Base-by-base conservation (phyloP, 768 basidiomycete genomes). In the Steccherinum ochraceum region DNA sequence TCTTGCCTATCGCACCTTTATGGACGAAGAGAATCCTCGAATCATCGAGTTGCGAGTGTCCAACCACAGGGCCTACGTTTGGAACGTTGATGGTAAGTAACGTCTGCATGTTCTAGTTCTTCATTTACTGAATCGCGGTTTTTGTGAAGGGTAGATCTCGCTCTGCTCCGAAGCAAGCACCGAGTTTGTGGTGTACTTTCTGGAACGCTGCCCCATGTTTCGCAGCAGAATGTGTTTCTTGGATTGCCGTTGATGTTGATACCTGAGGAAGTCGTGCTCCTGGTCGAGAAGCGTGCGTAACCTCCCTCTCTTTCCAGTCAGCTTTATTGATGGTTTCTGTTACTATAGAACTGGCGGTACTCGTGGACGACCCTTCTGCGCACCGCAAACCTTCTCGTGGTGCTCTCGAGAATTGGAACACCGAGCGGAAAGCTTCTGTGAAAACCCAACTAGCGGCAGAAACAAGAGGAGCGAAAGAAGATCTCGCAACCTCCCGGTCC, bases 171-270 rank as follows among this genome's bases (percentile, higher is more conserved):
- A 30, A 80, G 86, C 24, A 69, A 83, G 57, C 84, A 96, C 66
- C 83, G 75, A 50, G 77, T 98, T 44, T 93, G 89, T 60, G 93
- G 95, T 27, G 73, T 92, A 41, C 69, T 97, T 41, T 77, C 82
- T 0, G 96, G 96, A 0, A 98, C 96, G 1, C 79, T 99, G 12
- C 94, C 96, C 2, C 92, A 93, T 63, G 76, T 98, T 1, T 84
- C 93, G 1, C 94, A 97, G 60, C 96, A 99, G 68, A 99, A 99
- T 71, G 81, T 88, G 2, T 99, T 99, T 64, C 74, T 99, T 26
- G 96, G 96, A 5, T 70, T 93, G n/a, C 96, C 96, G 1, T 72
- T 96, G 4, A 71, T 89, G 5, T 72, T 98, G 1, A 80, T 90
- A 68, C 90, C 92, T 0, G 96, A 99, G 67, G 96, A 98, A 64